Conservation (phyloP, 768 basidiomycete genomes). For the Chalciporus sphaerocephalus region DNA sequence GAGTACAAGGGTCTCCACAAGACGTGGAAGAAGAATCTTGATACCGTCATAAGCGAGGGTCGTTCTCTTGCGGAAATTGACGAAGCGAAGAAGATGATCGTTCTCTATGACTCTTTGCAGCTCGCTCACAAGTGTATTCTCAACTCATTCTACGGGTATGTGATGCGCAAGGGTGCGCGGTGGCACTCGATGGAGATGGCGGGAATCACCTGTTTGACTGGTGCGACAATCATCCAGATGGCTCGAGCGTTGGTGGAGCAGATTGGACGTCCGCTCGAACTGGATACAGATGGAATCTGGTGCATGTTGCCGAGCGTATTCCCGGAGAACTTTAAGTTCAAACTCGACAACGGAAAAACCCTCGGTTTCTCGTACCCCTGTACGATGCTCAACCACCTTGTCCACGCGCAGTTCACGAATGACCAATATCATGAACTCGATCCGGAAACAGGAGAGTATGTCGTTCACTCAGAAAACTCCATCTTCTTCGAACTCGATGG, state of each 20-base stretch:
- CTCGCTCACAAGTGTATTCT: slow-evolving; percentile 99
- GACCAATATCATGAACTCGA: slow-evolving; percentile 96
- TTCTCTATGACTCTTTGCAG: slow-evolving; percentile 96
- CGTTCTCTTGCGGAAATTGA: slow-evolving; percentile 81
- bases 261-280: slow-evolving; percentile 92
- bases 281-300: slow-evolving; percentile 99
- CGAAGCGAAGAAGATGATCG: slow-evolving; percentile 99
- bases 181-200: slow-evolving; percentile 99
- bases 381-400: slow-evolving; percentile 98
- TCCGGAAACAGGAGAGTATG: slow-evolving; percentile 77
- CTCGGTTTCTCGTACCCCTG: slow-evolving; percentile 94
- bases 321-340: slow-evolving; percentile 97
- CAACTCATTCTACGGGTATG: slow-evolving; percentile 99
- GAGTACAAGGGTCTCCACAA: slow-evolving; percentile 98
- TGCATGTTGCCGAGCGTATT: slow-evolving; percentile 99
- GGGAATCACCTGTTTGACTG: slow-evolving; percentile 96
- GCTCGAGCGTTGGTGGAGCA: slow-evolving; percentile 95
- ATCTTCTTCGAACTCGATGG: slow-evolving; percentile 99
- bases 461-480: slow-evolving; percentile 89
- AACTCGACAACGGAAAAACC: slow-evolving; percentile 80
- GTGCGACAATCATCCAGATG: slow-evolving; percentile 98
- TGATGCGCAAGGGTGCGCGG: slow-evolving; percentile 98
- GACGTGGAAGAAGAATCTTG: slow-evolving; percentile 99
- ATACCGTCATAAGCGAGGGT: slow-evolving; percentile 62
- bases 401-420: slow-evolving; percentile 93